Base-by-base conservation (phyloP, 2,329 filamentous ascomycete genomes). In the Arthrobotrys iridis region DNA sequence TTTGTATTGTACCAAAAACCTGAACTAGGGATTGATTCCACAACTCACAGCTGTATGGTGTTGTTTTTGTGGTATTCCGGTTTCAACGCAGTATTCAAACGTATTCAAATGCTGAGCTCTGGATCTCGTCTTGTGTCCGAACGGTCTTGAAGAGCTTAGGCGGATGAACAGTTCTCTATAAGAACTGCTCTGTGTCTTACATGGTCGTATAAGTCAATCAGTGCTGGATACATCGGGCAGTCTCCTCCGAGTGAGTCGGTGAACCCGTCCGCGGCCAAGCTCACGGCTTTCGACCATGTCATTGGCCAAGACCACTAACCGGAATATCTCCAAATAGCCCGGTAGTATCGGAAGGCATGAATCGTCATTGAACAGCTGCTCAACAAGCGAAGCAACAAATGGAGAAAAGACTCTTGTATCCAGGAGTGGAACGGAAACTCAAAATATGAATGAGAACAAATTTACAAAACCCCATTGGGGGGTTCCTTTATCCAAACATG, bases 401-500 rank as follows among this genome's bases (percentile, higher is more conserved):
- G 15, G 10, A 10, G n/a, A 11, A 20, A 50, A 50, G n/a, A n/a
- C 43, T 24, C n/a, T 13, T 13, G 20, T 46, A 13, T n/a, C 33
- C 46, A 10, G 28, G 22, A 8, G 45, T 48, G 45, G 45, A 48
- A 24, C 45, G 46, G 35, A 37, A 30, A 48, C 37, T 28, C 46
- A 26, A 68, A 48, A 50, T 59, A 48, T 28, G 52, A 66, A 6
- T n/a, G n/a, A n/a, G n/a, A n/a, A n/a, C n/a, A n/a, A n/a, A n/a
- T n/a, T n/a, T n/a, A n/a, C 18, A 46, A 26, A 24, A 41, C 13
- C 18, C 35, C n/a, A n/a, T n/a, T n/a, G 26, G 43, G 13, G 37
- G 37, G 62, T 57, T 66, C 46, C 62, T 50, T 67, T 50, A 57
- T 67, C 59, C 48, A 67, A 50, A 67, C 22, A 15, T 37, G 30